Base-by-base conservation (phyloP, 2,329 filamentous ascomycete species). In the Talaromyces sp. region DNA sequence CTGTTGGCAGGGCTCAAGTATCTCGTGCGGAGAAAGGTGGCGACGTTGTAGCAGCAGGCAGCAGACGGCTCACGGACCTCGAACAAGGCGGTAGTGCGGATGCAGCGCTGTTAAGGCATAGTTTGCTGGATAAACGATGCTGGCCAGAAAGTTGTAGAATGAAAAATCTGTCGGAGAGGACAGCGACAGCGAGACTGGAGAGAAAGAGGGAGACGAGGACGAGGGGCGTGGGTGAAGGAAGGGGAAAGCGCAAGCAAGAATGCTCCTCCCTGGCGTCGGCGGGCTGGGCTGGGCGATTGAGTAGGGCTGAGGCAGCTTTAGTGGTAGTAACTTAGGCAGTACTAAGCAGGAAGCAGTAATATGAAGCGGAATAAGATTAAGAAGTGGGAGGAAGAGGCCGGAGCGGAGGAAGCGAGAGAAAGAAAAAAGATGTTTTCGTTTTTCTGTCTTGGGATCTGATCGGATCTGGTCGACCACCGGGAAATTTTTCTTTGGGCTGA, bases 1-100 rank as follows among this genome's bases (percentile, higher is more conserved):
- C 65, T 67, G 51, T 66, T 64, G 59, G 61, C 58, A 65, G 65
- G 61, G 62, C 60, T 64, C 64, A 66, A 65, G 63, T 65, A 68
- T 65, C 61, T 57, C 30, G 54, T 57, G 55, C 49, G 55, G 63
- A 65, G 65, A 57, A 67, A 65, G 61, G 62, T 33, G 55, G 51
- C 55, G 56, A 59, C 55, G 55, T 47, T 27, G 63, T 28, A 61
- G 52, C 27, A 68, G 58, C 65, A 62, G 60, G 63, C 63, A 64
- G 59, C 62, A 63, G 62, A 57, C 58, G 59, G 47, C 32, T 59
- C 49, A 53, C 49, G 49, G 49, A 27, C 49, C 49, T 53, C 44
- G 44, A 30, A 53, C 27, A 11, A 6, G 49, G 49, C 28, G 27
- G 25, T 17, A 53, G 49, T 47, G 49, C 49, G n/a, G 25, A 44